A percentile compares a stretch with the other conserved stretches of the same genome.
Evolutionary conservation across 441 rosid genomes (phyloP).

Genomic region (Omphalea diandra): DNA sequence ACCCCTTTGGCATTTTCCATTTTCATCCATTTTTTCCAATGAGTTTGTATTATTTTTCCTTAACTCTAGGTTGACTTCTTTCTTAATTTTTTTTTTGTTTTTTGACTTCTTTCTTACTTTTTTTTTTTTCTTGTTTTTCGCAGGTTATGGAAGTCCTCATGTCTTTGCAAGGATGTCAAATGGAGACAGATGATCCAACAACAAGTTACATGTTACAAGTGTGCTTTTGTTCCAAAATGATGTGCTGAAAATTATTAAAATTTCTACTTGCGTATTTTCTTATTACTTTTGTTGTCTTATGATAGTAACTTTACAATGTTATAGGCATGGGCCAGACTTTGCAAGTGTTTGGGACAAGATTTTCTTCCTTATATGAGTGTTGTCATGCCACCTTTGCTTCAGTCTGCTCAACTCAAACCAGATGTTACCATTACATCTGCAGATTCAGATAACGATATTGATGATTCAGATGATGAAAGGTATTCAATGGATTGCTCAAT

Average conservation of each 20-base stretch:
- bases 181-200: constrained; percentile 99
- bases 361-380: constrained; percentile 97
- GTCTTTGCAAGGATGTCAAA: constrained; percentile 94
- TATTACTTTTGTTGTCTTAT: constrained; percentile 8
- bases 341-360: constrained; percentile 99
- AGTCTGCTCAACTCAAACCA: constrained; percentile 97
- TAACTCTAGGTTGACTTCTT: background rate
- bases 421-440: constrained; percentile 99
- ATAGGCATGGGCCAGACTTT: constrained; percentile 99
- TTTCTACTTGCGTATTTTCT: constrained; percentile 3
- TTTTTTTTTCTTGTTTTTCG: constrained; percentile 20
- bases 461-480: constrained; percentile 98
- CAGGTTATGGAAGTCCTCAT: constrained; percentile 99
- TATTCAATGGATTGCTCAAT: constrained; percentile 22
- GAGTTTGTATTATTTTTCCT: background rate
- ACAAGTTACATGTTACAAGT: constrained; percentile 99
- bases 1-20: too few species aligned
- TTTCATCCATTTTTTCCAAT: background rate
- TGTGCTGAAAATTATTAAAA: constrained; percentile 6
- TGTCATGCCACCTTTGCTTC: constrained; percentile 99
- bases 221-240: constrained; percentile 21
- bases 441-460: constrained; percentile 93
- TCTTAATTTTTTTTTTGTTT: too few species aligned
- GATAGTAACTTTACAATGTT: constrained; percentile 19
- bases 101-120: too few species aligned